Base-by-base conservation (phyloP, 257 asterid genomes). In the Sherardia arvensis region DNA sequence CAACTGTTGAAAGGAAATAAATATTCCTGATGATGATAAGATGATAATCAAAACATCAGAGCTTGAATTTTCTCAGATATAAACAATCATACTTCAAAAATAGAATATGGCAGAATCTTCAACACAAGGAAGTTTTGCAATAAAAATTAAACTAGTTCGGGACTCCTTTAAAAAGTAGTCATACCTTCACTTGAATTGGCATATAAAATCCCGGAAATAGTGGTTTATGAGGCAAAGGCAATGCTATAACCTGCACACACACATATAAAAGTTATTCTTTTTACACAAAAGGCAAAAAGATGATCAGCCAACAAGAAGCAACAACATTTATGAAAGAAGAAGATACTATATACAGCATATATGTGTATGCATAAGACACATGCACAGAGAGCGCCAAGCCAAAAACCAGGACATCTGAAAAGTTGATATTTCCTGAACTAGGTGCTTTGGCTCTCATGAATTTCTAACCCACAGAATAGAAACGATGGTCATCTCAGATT, bases 181-280 rank as follows among this genome's bases (percentile, higher is more conserved):
- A 72, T 87, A 93, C 99, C 99, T 87, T 93, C 62, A 90, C 97
- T 79, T 79, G 83, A 54, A 93, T 79, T 15, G 97, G 99, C 97
- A 90, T 90, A 67, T 87, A 90, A 75, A 93, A 86, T 74, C 99
- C 99, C 28, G 99, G 97, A 83, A 93, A 93, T 72, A 86, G 71
- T 53, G 91, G 94, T 71, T 86, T 83, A 58, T 86, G 94, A 15
- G 82, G 82, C 69, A 86, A 62, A 55, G 94, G 94, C 69, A 86
- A 61, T 33, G 86, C 94, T 70, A 86, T 65, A 65, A 86, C 94
- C 94, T 86, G 86, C 82, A 74, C 25, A 47, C 62, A 63, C 49
- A 61, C 73, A 74, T 54, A 17, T 48, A n/a, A 56, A 40, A 70
- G 36, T 38, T 4, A 21, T 0, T 26, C 23, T 1, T 26, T 25